These are phyloP conservation scores for Fusarium concolor DNA, from an alignment of 2,329 filamentous ascomycete genomes.

Conservation along the genomic window DNA sequence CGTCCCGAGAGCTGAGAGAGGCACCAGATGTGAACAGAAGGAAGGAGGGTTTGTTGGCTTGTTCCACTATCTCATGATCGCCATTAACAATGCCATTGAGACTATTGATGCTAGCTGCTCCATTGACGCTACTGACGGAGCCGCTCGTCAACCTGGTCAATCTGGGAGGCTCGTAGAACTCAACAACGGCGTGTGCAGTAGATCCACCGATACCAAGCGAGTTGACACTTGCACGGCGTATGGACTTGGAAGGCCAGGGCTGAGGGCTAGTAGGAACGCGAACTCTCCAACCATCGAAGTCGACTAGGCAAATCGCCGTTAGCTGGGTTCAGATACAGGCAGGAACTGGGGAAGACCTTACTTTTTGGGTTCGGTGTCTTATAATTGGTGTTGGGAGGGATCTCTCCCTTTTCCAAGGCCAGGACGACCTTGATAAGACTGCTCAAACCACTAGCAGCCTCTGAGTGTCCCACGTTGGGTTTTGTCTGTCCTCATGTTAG, in stretches of 20 bases:
- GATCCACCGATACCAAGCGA: constrained; percentile 58
- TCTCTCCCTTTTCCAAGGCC: constrained; percentile 43
- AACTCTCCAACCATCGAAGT: constrained; percentile 43
- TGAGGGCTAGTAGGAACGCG: constrained; percentile 36
- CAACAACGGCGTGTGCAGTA: constrained; percentile 58
- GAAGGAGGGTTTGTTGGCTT: constrained; percentile 11
- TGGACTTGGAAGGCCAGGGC: constrained; percentile 40
- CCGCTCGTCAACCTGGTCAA: background rate
- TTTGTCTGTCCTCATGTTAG: constrained; percentile 47
- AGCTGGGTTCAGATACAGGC: background rate
- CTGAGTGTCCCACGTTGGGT: constrained; percentile 46
- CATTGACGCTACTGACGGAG: no score
- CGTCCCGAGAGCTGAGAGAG: constrained; percentile 32
- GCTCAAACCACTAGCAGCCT: constrained; percentile 46
- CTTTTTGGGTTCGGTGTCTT: constrained; percentile 44
- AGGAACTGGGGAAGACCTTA: background rate
- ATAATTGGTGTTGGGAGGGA: constrained; percentile 45
- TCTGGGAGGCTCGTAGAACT: constrained; percentile 37
- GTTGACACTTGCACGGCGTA: constrained; percentile 47
- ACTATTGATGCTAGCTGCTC: background rate
- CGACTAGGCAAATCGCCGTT: constrained; percentile 15
- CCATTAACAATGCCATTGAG: constrained; percentile 4
- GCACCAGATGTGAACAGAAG: constrained; percentile 38
- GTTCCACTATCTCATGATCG: background rate
- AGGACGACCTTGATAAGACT: constrained; percentile 46